Conservation (phyloP, 2,329 filamentous ascomycete genomes). For the Neonectria hederae region DNA sequence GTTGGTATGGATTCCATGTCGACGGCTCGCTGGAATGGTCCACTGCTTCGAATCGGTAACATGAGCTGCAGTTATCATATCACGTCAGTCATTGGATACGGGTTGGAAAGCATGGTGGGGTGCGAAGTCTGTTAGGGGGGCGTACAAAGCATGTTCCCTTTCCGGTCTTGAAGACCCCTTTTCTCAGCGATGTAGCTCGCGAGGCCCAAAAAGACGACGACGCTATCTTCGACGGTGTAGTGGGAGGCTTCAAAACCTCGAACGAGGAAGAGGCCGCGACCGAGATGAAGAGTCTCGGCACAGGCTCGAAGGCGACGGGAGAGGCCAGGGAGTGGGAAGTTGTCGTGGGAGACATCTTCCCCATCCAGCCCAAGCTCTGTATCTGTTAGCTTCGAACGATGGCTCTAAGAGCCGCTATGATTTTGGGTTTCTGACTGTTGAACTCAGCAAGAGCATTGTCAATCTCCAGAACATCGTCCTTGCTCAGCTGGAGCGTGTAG, state of each 20-base stretch:
- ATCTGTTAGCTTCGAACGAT: constrained; percentile 22
- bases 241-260: constrained; percentile 59
- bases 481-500: constrained; percentile 31
- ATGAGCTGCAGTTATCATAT: constrained; percentile 51
- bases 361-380: constrained; percentile 33
- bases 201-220: constrained; percentile 65
- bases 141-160: constrained; percentile 59
- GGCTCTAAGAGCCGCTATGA: neutral
- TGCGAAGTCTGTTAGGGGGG: constrained; percentile 12
- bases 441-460: constrained; percentile 41
- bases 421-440: constrained; percentile 35
- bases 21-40: constrained; percentile 53
- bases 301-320: constrained; percentile 46
- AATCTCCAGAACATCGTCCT: constrained; percentile 31
- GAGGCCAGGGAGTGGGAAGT: constrained; percentile 54
- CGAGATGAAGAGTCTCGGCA: constrained; percentile 50
- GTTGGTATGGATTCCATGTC: constrained; percentile 62
- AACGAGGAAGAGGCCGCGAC: constrained; percentile 63
- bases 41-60: constrained; percentile 58
- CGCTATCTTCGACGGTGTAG: constrained; percentile 63
- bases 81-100: neutral
- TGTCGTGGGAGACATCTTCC: constrained; percentile 39
- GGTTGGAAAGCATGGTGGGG: neutral
- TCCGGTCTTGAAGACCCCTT: constrained; percentile 60
- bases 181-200: constrained; percentile 65